phyloP scores from a whole-genome alignment of 306 rosid species.

The Castanospermum australe region DNA sequence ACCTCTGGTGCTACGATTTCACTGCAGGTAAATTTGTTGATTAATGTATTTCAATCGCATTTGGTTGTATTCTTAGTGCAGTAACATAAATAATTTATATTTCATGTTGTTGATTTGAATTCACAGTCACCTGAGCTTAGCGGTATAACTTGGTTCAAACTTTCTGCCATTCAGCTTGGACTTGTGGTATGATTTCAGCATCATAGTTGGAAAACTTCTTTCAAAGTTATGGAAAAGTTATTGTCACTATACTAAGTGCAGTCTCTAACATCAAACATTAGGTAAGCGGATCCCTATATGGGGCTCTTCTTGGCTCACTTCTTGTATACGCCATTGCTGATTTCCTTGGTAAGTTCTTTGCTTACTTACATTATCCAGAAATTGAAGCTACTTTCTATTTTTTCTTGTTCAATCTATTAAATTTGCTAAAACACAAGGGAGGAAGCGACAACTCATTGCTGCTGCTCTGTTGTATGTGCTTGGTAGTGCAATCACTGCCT shows the following conservation, averaged over 20 bases:
- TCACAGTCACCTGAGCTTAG: conserved; percentile 92
- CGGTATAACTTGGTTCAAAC: conserved; percentile 79
- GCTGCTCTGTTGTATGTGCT: conserved; percentile 66
- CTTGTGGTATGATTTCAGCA: conserved; percentile 72
- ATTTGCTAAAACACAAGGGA: conserved; percentile 47
- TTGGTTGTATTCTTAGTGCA: not conserved
- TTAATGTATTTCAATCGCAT: conserved; percentile 4
- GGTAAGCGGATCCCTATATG: conserved; percentile 95
- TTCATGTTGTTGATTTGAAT: conserved; percentile 22
- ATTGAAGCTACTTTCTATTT: conserved; percentile 20
- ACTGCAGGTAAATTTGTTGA: conserved; percentile 58
- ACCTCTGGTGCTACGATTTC: conserved; percentile 93
- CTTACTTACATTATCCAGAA: conserved; percentile 16
- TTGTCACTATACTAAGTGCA: conserved; percentile 1
- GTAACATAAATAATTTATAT: not conserved
- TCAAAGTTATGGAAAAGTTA: conserved; percentile 9
- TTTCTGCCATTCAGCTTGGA: conserved; percentile 84
- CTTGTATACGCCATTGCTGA: conserved; percentile 79
- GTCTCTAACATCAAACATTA: conserved; percentile 27
- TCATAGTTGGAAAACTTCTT: conserved; percentile 5
- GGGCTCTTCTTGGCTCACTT: conserved; percentile 93
- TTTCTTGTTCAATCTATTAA: conserved; percentile 28
- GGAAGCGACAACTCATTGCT: conserved; percentile 77
- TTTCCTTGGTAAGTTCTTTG: conserved; percentile 70
- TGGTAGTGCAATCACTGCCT: conserved; percentile 71